Evolutionary conservation across 495 filamentous ascomycete genomes (phyloP).

Genomic region (Platismatia glauca): DNA sequence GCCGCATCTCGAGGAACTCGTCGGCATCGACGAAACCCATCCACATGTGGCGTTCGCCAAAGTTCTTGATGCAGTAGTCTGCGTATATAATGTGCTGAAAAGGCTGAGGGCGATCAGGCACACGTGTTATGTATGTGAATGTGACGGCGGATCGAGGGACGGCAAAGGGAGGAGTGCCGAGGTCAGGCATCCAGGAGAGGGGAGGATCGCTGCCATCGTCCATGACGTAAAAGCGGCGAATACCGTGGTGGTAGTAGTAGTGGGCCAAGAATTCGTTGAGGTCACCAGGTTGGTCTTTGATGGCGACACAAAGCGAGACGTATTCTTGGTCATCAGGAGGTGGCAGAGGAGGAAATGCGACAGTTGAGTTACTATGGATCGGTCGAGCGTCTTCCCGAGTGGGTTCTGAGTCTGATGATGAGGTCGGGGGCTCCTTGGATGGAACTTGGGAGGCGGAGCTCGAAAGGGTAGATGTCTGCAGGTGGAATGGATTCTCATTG

Average conservation of each 20-base stretch:
- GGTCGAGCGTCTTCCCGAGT: not conserved
- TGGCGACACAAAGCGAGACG: slow-evolving; percentile 22
- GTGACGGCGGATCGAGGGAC: slow-evolving; percentile 11
- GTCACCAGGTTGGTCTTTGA: slow-evolving; percentile 23
- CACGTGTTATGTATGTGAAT: slow-evolving; percentile 14
- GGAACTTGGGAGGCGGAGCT: not conserved
- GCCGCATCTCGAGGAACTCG: slow-evolving; percentile 14
- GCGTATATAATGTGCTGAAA: slow-evolving; percentile 9
- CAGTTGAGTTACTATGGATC: not conserved
- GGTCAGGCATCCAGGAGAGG: slow-evolving; percentile 14
- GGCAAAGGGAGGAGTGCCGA: slow-evolving; percentile 14
- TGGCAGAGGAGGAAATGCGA: slow-evolving; percentile 10
- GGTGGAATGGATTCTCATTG: not conserved
- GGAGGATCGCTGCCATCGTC: slow-evolving; percentile 24
- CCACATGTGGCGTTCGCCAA: slow-evolving; percentile 7
- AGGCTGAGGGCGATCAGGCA: not conserved
- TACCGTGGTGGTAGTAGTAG: slow-evolving; percentile 26
- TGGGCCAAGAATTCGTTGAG: slow-evolving; percentile 24
- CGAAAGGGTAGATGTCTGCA: not conserved
- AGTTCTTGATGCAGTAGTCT: slow-evolving; percentile 5
- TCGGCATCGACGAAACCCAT: slow-evolving; percentile 15
- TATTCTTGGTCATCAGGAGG: slow-evolving; percentile 21
- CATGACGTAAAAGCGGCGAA: slow-evolving; percentile 27
- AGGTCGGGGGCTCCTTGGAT: not conserved
- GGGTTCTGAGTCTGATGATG: not conserved